Base-by-base conservation (phyloP, 306 rosid genomes). In the Inga laurina region DNA sequence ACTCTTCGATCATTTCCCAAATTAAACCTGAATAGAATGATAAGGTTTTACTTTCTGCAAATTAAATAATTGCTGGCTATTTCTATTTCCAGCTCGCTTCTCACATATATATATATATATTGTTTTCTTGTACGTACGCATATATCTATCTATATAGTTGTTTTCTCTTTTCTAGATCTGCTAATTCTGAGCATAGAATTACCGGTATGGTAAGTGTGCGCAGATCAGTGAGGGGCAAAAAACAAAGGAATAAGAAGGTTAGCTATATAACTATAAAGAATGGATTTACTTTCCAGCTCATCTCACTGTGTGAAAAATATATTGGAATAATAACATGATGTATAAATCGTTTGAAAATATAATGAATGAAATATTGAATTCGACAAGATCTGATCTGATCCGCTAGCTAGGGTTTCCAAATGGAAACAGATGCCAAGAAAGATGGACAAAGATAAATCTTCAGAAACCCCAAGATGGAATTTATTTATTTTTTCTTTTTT, bases 381-480 rank as follows among this genome's bases (percentile, higher is more conserved):
- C 8, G 44, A 68, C 11, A 45, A 10, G 3, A 11, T 11, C 21
- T 56, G 19, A 30, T 61, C 44, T 72, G 46, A 65, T 65, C 41
- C 21, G 70, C 70, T 66, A 73, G 79, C 76, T 73, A 87, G 81
- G 75, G 82, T 84, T 83, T 78, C 78, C 19, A 59, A 35, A n/a
- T 76, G 61, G 74, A 56, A 56, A 39, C 24, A 14, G 73, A 76
- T 81, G 81, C 79, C 81, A 77, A 27, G 21, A 64, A 78, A 67
- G 51, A 72, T 72, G 82, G 67, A 67, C 72, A 72, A 46, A 59
- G 51, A 64, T 61, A 27, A 21, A 45, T 75, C 62, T 56, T 32
- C 51, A n/a, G 80, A 66, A 59, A 54, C 34, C 32, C 35, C 82
- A 73, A 73, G 79, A 30, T 22, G 79, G 71, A 48, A 44, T 32